A percentile compares a stretch with the other conserved stretches of the same genome.
phyloP scores from a whole-genome alignment of 768 basidiomycete genomes.

The Naematelia encephala region DNA sequence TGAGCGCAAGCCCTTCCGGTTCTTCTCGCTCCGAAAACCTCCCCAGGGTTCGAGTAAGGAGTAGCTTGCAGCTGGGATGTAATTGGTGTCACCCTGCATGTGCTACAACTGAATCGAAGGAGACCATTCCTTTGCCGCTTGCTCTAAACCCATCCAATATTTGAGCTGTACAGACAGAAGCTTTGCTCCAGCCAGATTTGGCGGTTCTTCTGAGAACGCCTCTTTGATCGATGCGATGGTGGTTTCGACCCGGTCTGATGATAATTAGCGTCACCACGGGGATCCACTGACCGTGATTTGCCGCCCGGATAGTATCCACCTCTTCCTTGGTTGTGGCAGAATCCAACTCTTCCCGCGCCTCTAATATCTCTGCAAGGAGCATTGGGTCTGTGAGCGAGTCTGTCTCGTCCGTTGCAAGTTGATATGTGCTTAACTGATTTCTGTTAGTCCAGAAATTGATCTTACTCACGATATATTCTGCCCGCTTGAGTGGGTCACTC shows the following conservation, averaged over 20 bases:
- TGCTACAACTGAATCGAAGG: background rate
- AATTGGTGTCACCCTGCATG: background rate
- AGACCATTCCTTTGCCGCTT: conserved; percentile 50
- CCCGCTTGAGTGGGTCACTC: conserved; percentile 66
- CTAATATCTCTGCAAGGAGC: conserved; percentile 74
- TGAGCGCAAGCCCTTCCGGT: conserved; percentile 17
- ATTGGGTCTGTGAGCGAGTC: conserved; percentile 69
- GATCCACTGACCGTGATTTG: conserved; percentile 60
- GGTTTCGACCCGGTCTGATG: conserved; percentile 58
- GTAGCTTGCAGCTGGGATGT: background rate
- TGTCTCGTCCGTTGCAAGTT: conserved; percentile 61
- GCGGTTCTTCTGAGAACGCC: conserved; percentile 55
- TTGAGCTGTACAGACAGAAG: conserved; percentile 64
- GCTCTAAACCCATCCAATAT: conserved; percentile 58
- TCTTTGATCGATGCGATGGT: conserved; percentile 56
- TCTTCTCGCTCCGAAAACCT: conserved; percentile 24
- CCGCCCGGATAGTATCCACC: conserved; percentile 57
- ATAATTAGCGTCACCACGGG: background rate
- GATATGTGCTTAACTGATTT: conserved; percentile 58
- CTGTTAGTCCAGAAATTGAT: background rate
- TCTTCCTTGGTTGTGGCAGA: conserved; percentile 57
- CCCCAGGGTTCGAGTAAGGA: conserved; percentile 1
- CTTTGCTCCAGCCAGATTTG: conserved; percentile 62
- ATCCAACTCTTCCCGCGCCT: conserved; percentile 72
- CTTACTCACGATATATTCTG: conserved; percentile 66